These are phyloP conservation scores for Clitoria ternatea DNA, from an alignment of 306 rosid genomes.

Conservation along the genomic window DNA sequence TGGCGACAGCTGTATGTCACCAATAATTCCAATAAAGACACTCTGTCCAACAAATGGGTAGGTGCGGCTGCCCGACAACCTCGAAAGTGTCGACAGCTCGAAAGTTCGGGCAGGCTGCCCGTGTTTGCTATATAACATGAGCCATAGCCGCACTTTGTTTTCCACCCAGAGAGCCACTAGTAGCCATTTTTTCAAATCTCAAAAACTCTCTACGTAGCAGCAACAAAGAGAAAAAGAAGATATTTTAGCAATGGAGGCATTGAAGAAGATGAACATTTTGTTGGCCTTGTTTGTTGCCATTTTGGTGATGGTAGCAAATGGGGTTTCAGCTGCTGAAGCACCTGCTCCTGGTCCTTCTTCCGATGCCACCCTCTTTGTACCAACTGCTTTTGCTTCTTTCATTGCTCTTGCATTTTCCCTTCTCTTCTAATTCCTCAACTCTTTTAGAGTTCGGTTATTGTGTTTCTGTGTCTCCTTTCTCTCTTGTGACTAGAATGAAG, in stretches of 20 bases:
- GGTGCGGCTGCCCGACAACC: not conserved
- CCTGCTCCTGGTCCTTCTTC: slow-evolving; percentile 57
- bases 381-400: slow-evolving; percentile 40
- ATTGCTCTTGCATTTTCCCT: slow-evolving; percentile 38
- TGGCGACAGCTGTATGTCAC: slow-evolving; percentile 49
- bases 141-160: not conserved
- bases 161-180: slow-evolving; percentile 25
- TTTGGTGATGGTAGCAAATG: slow-evolving; percentile 25
- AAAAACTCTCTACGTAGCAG: not conserved
- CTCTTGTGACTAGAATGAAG: not conserved
- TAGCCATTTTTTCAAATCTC: slow-evolving; percentile 3
- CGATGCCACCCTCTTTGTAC: slow-evolving; percentile 34
- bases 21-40: slow-evolving; percentile 21
- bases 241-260: slow-evolving; percentile 34
- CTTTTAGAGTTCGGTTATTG: slow-evolving; percentile 4
- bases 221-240: not conserved
- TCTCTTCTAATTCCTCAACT: slow-evolving; percentile 21
- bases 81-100: not conserved
- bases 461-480: not conserved
- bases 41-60: slow-evolving; percentile 38
- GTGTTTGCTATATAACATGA: slow-evolving; percentile 29
- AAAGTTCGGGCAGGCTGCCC: slow-evolving; percentile 32
- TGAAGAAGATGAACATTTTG: slow-evolving; percentile 37
- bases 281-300: slow-evolving; percentile 24
- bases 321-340: slow-evolving; percentile 43